These are phyloP conservation scores for Eucalyptus decipiens DNA, from an alignment of 345 rosid genomes.

Conservation along the genomic window DNA sequence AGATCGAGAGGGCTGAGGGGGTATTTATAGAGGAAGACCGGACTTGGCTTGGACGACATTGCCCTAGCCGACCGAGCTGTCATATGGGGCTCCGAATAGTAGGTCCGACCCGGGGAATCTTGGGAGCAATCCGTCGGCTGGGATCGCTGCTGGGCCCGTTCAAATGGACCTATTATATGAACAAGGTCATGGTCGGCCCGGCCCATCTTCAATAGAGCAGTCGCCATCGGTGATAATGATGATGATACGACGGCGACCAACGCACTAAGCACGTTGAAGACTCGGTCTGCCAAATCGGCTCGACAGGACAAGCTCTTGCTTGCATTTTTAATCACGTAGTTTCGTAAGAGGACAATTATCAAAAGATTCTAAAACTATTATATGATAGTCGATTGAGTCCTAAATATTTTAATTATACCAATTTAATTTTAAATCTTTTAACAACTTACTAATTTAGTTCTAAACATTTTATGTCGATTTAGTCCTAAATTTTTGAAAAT, in stretches of 20 bases:
- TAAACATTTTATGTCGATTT: too few species aligned
- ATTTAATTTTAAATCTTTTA: too few species aligned
- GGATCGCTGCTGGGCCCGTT: background rate
- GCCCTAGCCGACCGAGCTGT: background rate
- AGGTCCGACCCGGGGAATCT: background rate
- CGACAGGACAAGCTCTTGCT: background rate
- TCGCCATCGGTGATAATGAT: background rate
- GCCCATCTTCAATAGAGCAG: background rate
- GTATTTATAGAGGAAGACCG: background rate
- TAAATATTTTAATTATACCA: too few species aligned
- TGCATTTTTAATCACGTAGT: background rate
- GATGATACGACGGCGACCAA: background rate
- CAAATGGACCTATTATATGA: background rate
- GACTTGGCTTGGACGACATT: background rate
- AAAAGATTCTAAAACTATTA: too few species aligned
- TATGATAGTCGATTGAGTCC: too few species aligned
- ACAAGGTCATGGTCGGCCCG: background rate
- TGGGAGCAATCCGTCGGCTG: background rate
- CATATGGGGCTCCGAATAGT: background rate
- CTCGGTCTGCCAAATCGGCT: background rate
- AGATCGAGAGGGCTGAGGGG: accelerated
- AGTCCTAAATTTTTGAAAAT: too few species aligned
- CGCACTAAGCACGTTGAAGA: background rate
- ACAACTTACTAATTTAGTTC: too few species aligned
- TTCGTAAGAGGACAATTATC: background rate